These are phyloP conservation scores for Suhomyces wounanorum DNA, from an alignment of 1,139 yeast species.

Conservation along the genomic window DNA sequence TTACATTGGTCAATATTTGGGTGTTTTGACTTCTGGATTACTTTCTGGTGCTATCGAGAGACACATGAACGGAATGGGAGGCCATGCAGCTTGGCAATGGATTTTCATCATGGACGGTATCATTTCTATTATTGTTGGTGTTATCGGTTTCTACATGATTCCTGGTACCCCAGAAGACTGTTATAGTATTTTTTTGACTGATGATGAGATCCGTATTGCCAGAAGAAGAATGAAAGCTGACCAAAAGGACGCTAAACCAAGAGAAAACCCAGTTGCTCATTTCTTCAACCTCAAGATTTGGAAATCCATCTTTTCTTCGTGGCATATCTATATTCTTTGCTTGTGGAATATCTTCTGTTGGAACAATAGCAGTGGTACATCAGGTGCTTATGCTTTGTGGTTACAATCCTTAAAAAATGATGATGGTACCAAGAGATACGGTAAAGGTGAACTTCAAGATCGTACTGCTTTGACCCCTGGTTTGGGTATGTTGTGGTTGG, in stretches of 20 bases:
- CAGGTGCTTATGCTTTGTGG: conserved; percentile 56
- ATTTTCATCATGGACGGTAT: conserved; percentile 68
- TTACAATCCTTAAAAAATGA: conserved; percentile 34
- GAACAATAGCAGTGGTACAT: conserved; percentile 53
- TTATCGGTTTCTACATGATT: conserved; percentile 59
- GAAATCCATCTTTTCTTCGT: conserved; percentile 52
- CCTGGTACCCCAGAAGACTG: conserved; percentile 73
- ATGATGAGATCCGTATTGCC: conserved; percentile 66
- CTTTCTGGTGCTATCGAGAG: conserved; percentile 62
- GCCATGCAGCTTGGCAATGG: conserved; percentile 73
- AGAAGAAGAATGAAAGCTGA: conserved; percentile 54
- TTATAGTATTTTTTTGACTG: conserved; percentile 55
- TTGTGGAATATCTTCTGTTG: conserved; percentile 63
- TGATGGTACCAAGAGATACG: conserved; percentile 30
- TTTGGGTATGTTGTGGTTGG: conserved; percentile 44
- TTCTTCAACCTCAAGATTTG: conserved; percentile 40
- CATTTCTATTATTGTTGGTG: conserved; percentile 59
- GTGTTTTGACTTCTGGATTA: conserved; percentile 63
- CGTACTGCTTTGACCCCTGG: conserved; percentile 48
- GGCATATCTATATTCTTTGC: conserved; percentile 55
- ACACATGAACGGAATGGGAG: conserved; percentile 46
- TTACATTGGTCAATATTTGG: conserved; percentile 61
- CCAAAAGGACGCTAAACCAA: conserved; percentile 35
- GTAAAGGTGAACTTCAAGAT: conserved; percentile 39
- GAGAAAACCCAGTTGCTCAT: conserved; percentile 28